A percentile compares a stretch with the other conserved stretches of the same genome.
Evolutionary conservation across 805 yeast genomes (phyloP).

Genomic region (Barnettozyma wickerhamii): DNA sequence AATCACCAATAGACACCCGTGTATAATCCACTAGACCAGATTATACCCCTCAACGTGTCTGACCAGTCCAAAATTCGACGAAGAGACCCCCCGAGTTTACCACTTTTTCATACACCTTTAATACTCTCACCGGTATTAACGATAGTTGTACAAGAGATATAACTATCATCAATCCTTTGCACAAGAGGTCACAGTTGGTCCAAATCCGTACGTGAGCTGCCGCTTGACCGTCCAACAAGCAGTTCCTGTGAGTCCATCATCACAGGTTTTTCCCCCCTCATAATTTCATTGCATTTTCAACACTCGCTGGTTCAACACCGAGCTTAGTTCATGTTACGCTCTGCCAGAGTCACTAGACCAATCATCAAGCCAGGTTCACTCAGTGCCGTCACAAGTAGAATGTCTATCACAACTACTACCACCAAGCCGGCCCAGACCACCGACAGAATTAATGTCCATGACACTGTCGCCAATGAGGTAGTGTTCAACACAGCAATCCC

Average conservation of each 20-base stretch:
- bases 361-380: neutral
- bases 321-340: constrained; percentile 18
- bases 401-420: constrained; percentile 17
- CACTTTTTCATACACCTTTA: constrained; percentile 1
- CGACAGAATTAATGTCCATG: neutral
- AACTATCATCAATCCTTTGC: neutral
- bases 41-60: constrained; percentile 6
- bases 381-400: constrained; percentile 7
- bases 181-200: neutral
- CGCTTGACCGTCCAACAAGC: constrained; percentile 33
- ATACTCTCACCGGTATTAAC: neutral
- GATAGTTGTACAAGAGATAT: neutral
- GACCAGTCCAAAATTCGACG: constrained; percentile 11
- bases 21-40: constrained; percentile 7
- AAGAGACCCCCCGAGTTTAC: neutral
- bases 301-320: neutral
- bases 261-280: constrained; percentile 15
- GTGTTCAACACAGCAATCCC: neutral
- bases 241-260: constrained; percentile 8
- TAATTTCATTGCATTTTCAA: too few species aligned
- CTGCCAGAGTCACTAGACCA: constrained; percentile 20
- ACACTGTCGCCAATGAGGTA: neutral
- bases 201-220: constrained; percentile 44
- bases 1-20: constrained; percentile 1
- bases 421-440: constrained; percentile 8